These are phyloP conservation scores for Phytophthora sansomeana DNA, from an alignment of 352 stramenopile species.

Conservation along the genomic window DNA sequence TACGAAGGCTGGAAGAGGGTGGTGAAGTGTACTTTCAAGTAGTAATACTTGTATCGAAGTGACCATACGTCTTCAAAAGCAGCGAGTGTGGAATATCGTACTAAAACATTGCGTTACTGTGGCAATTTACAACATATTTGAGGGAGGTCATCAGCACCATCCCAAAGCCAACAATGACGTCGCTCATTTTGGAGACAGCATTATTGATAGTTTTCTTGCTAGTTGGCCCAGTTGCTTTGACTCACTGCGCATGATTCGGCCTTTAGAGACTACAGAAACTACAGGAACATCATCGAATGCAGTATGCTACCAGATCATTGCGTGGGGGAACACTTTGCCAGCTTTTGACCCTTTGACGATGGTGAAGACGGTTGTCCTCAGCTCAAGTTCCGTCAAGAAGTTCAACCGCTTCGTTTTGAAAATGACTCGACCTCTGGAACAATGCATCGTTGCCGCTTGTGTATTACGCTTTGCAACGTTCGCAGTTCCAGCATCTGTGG, in stretches of 20 bases:
- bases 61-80: too few relatives aligned
- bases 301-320: conserved; percentile 18
- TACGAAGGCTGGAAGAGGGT: conserved; percentile 27
- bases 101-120: neutral
- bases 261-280: neutral
- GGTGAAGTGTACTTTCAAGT: too few relatives aligned
- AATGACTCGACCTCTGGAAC: neutral
- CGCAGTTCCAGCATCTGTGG: conserved; percentile 1
- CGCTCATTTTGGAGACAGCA: neutral
- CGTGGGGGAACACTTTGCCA: conserved; percentile 4
- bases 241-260: neutral
- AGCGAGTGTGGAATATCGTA: too few relatives aligned
- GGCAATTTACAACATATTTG: neutral
- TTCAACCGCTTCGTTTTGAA: conserved; percentile 8
- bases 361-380: conserved; percentile 12
- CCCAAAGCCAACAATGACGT: neutral
- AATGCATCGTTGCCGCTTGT: neutral
- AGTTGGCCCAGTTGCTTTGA: neutral
- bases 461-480: conserved; percentile 7
- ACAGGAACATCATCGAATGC: neutral
- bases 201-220: neutral
- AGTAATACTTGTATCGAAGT: too few relatives aligned
- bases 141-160: neutral
- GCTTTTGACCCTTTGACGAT: conserved; percentile 11
- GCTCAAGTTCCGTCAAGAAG: conserved; percentile 5